phyloP scores from a whole-genome alignment of 371 early-diverging fungal genomes.

The Mucor piriformis region DNA sequence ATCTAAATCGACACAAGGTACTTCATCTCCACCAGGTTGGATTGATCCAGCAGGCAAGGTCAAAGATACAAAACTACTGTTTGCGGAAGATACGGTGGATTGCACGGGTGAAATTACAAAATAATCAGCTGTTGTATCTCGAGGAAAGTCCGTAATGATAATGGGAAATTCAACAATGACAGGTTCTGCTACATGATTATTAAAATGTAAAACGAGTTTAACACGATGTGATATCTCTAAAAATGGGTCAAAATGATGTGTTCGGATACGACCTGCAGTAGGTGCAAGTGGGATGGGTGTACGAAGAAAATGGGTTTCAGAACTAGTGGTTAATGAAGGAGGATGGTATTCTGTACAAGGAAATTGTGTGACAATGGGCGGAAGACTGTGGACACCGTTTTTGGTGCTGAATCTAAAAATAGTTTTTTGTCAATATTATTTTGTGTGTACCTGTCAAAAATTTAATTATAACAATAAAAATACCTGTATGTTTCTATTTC shows the following conservation, averaged over 20 bases:
- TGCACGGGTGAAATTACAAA: constrained; percentile 10
- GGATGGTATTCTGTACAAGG: constrained; percentile 37
- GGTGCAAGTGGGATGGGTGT: constrained; percentile 26
- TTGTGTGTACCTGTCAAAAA: constrained; percentile 6
- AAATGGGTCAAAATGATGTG: constrained; percentile 41
- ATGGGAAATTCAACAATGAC: constrained; percentile 36
- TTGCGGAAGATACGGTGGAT: neutral
- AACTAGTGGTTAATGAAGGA: constrained; percentile 29
- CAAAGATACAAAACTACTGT: constrained; percentile 1
- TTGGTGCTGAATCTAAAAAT: constrained; percentile 35
- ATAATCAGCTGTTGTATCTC: constrained; percentile 13
- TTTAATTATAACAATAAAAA: neutral
- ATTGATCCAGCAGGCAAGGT: neutral
- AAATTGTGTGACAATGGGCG: constrained; percentile 32
- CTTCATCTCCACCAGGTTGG: constrained; percentile 41
- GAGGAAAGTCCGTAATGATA: constrained; percentile 44
- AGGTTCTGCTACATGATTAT: constrained; percentile 15
- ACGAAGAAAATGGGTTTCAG: constrained; percentile 47
- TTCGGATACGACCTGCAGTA: constrained; percentile 13
- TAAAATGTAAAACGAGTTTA: constrained; percentile 33
- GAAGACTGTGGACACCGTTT: constrained; percentile 35
- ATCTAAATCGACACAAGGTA: constrained; percentile 37
- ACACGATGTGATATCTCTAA: constrained; percentile 43
- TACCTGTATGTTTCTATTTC: constrained; percentile 40
- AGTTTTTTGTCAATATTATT: neutral